Conservation (phyloP, 2,329 filamentous ascomycete species). For the Mollisia scopiformis region DNA sequence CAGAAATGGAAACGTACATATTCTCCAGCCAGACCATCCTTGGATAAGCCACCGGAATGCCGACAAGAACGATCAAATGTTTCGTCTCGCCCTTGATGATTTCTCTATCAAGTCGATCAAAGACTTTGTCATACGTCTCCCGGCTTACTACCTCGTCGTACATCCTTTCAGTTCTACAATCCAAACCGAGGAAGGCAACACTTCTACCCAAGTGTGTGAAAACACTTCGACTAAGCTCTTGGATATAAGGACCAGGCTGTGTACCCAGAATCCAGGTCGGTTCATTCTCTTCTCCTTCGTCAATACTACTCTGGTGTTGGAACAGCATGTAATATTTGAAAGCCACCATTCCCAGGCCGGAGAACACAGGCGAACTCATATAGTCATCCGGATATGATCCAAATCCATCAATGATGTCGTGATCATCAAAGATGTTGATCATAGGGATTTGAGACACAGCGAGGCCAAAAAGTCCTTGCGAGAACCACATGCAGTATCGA, state of each 20-base stretch:
- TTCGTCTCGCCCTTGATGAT: conserved; percentile 83
- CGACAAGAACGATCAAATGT: conserved; percentile 85
- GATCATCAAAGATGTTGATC: conserved; percentile 98
- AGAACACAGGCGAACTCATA: conserved; percentile 89
- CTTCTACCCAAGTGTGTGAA: conserved; percentile 83
- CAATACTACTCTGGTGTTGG: conserved; percentile 86
- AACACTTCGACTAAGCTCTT: conserved; percentile 80
- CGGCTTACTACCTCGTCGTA: conserved; percentile 79
- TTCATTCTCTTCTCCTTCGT: conserved; percentile 81
- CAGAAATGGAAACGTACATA: conserved; percentile 52
- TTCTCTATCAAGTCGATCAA: conserved; percentile 82
- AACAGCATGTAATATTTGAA: conserved; percentile 99
- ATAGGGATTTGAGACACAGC: conserved; percentile 95
- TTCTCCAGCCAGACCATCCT: conserved; percentile 75
- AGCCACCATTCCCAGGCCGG: conserved; percentile 84
- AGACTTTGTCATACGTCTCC: conserved; percentile 82
- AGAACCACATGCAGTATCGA: conserved; percentile 93
- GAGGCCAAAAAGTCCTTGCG: conserved; percentile 90
- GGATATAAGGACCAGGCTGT: conserved; percentile 85
- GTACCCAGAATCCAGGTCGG: conserved; percentile 89
- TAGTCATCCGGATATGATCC: conserved; percentile 92
- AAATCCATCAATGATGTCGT: conserved; percentile 89
- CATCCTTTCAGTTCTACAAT: conserved; percentile 89
- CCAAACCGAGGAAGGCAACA: conserved; percentile 82
- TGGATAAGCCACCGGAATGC: conserved; percentile 83